Base-by-base conservation (phyloP, 192 early-diverging fungal species). In the Phycomyces blakesleeanus region DNA sequence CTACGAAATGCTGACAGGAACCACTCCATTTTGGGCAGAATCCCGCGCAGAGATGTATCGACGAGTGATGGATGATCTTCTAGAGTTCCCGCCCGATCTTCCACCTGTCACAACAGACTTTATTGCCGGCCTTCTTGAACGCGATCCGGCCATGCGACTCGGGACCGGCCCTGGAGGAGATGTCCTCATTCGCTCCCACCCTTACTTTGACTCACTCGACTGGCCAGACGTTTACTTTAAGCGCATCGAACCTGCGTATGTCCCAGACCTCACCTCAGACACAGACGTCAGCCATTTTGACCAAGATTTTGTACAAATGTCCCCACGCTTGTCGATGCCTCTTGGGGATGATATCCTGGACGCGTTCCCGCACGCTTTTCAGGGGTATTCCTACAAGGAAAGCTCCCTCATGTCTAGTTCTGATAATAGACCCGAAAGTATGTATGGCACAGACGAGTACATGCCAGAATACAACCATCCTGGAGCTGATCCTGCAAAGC, bases 1-100 rank as follows among this genome's bases (percentile, higher is more conserved):
- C 11, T 98, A 86, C 59, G 91, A 95, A 66, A 95, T 98, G 93
- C 69, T 97, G 20, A 87, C 88, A 0, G 93, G 96, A 5, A 70
- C 72, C 56, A 82, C 82, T 0, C 84, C 84, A 8, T 86, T 81
- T 60, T 82, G 81, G 78, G 82, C 81, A 20, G 79, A 83, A 16
- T 78, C 79, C n/a, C 79, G 79, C 54, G 60, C 69, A 8, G 69
- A 74, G 4, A 87, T 87, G 85, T 85, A 85, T 62, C 74, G 73
- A 24, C 67, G 83, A 2, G 81, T 87, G 6, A 54, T 84, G 27
- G 76, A 81, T 44, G 83, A 84, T 59, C 70, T 71, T 1, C 64
- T 85, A 5, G 70, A 72, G 57, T 81, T 86, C 52, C 83, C 81
- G 5, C 44, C 57, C 22, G 79, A 68, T 0, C 67, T 84, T 21